Base-by-base conservation (phyloP, 164 flowering plant genomes). In the Dillenia suffruticosa region DNA sequence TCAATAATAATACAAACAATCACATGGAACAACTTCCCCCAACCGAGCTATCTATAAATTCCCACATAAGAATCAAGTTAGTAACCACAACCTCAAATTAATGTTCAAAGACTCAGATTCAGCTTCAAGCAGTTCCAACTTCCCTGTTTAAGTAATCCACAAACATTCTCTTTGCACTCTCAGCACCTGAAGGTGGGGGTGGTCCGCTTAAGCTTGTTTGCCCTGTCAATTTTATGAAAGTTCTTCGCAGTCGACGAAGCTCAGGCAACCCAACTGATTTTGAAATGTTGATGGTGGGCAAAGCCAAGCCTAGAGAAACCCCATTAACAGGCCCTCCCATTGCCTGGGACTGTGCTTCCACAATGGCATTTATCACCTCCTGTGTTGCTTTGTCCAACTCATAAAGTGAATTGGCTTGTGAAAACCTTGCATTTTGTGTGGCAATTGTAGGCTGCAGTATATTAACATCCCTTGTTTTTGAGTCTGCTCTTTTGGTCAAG, bases 131-230 rank as follows among this genome's bases (percentile, higher is more conserved):
- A 49, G 72, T 69, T 65, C 84, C 95, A 5, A 89, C 68, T 79
- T 94, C 97, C 72, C 96, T 77, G 66, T 85, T 89, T 69, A 91
- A 80, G 74, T 94, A 94, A 62, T 94, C 97, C 3, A 84, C 81
- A 73, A 94, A 94, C 99, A 89, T 91, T 64, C 97, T 80, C 74
- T 94, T 89, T 40, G 93, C 92, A 68, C 93, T 91, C 16, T 80
- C 85, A 19, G 92, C 87, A 77, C 88, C 97, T 4, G 96, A 83
- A 40, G 98, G 98, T 0, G 96, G 99, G 2, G 96, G 88, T n/a
- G 76, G 95, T n/a, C 98, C 97, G 66, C 96, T 94, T 73, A 94
- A 84, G 76, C 99, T 89, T 2, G 95, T 73, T 57, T 94, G 99
- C 49, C 89, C 88, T 0, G 97, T 85, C 76, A 94, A 68, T 66